Base-by-base conservation (phyloP, 352 stramenopile species). In the Pythium phragmiticola region DNA sequence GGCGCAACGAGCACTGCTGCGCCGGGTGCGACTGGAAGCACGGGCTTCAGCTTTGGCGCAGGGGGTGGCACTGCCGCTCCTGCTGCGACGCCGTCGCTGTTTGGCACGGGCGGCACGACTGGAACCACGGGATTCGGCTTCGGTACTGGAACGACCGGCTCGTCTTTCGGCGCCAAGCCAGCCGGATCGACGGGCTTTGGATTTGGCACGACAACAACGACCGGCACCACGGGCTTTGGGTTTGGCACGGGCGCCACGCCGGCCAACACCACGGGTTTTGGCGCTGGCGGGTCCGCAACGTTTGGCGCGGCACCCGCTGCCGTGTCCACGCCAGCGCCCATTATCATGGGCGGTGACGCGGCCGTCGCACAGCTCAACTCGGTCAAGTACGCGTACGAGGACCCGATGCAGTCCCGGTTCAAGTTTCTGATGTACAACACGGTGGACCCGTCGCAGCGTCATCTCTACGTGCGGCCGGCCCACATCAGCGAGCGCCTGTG, bases 371-470 rank as follows among this genome's bases (percentile, higher is more conserved):
- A 92, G 68, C 66, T 95, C 11, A 92, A 93, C 56, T 80, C 82
- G 41, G 72, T 95, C 58, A 92, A 92, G 63, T 84, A 87, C 52
- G 85, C 85, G 34, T 95, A 95, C 58, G 71, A 92, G 55, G 87
- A 95, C 60, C 84, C 82, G 1, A 74, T 75, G 48, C 87, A 94
- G 72, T 95, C 87, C 26, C 83, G 87, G 2, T 95, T 95, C 75
- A 95, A 95, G 65, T 92, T 94, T 55, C 71, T 95, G 34, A 87
- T 95, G 75, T 95, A 95, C 76, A 95, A 95, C 67, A 85, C 83
- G 17, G 85, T 95, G 4, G 87, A 95, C 57, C 85, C 87, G 26
- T 87, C 81, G 37, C 84, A 92, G 60, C 74, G 85, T 4, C 85
- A 93, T 45, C 54, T 95, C 60, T 95, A 95, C 61, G 74, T 74